A percentile compares a stretch with the other conserved stretches of the same genome.
phyloP scores from a whole-genome alignment of 768 basidiomycete species.

The Russula vinacea region DNA sequence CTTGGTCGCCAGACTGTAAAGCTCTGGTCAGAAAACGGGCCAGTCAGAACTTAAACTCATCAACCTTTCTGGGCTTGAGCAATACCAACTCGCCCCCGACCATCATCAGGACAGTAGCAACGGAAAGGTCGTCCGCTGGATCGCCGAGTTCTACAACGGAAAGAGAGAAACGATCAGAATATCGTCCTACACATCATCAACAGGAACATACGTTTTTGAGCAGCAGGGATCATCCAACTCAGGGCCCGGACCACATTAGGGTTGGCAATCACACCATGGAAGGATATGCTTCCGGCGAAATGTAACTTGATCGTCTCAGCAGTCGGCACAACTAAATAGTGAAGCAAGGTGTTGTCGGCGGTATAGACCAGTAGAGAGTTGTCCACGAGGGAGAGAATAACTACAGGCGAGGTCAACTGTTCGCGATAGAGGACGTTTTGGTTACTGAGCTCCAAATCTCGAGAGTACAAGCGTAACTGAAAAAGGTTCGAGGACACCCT shows the following conservation, averaged over 20 bases:
- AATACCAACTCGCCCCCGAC: slow-evolving; percentile 89
- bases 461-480: slow-evolving; percentile 90
- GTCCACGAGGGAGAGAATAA: slow-evolving; percentile 89
- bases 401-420: slow-evolving; percentile 67
- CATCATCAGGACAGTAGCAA: slow-evolving; percentile 94
- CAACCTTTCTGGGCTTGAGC: slow-evolving; percentile 81
- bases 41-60: background rate
- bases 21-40: background rate
- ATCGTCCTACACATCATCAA: background rate
- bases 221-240: slow-evolving; percentile 95
- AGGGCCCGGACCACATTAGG: slow-evolving; percentile 83
- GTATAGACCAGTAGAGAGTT: slow-evolving; percentile 94
- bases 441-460: slow-evolving; percentile 82
- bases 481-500: slow-evolving; percentile 19
- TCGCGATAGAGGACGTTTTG: slow-evolving; percentile 83
- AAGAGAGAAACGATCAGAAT: slow-evolving; percentile 21
- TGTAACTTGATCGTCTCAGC: slow-evolving; percentile 80
- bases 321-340: slow-evolving; percentile 87
- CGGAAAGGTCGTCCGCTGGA: slow-evolving; percentile 85
- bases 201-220: slow-evolving; percentile 77
- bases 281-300: slow-evolving; percentile 91
- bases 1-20: slow-evolving; percentile 71
- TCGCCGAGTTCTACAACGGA: slow-evolving; percentile 78
- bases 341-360: slow-evolving; percentile 86
- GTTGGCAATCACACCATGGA: slow-evolving; percentile 81